These are phyloP conservation scores for Sporothrix globosa DNA, from an alignment of 2,329 filamentous ascomycete species.

Conservation along the genomic window DNA sequence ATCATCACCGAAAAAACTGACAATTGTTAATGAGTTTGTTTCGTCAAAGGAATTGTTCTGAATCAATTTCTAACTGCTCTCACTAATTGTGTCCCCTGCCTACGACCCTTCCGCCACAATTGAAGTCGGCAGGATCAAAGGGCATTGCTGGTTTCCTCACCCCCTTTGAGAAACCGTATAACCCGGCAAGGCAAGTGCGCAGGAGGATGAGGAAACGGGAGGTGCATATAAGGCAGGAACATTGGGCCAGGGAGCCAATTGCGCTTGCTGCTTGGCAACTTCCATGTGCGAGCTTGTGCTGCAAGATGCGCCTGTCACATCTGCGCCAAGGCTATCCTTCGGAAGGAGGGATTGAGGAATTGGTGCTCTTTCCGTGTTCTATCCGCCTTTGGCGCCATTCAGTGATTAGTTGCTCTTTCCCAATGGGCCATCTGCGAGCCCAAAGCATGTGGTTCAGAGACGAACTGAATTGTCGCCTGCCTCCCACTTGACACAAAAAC, in stretches of 20 bases:
- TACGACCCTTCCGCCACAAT: not conserved
- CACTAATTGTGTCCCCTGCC: no score
- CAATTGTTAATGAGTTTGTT: not conserved
- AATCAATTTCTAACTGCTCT: not conserved
- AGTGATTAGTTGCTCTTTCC: not conserved
- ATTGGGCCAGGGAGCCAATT: not conserved
- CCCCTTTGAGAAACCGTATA: not conserved
- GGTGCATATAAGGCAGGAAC: conserved; percentile 12
- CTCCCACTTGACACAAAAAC: not conserved
- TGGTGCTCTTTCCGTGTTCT: not conserved
- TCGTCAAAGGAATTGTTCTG: not conserved
- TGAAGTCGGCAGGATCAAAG: not conserved
- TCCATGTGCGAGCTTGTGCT: not conserved
- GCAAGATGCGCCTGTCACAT: not conserved
- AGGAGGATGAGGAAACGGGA: not conserved
- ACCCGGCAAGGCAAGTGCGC: conserved; percentile 4
- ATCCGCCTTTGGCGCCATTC: conserved; percentile 2
- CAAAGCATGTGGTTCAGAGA: not conserved
- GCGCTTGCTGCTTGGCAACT: not conserved
- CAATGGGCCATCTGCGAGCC: not conserved
- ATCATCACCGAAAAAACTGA: no score
- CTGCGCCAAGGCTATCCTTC: not conserved
- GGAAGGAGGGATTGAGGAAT: not conserved
- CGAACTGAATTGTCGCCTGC: not conserved
- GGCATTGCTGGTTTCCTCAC: not conserved